phyloP scores from a whole-genome alignment of 352 stramenopile species.

The Thalassiosira livingstoniorum region DNA sequence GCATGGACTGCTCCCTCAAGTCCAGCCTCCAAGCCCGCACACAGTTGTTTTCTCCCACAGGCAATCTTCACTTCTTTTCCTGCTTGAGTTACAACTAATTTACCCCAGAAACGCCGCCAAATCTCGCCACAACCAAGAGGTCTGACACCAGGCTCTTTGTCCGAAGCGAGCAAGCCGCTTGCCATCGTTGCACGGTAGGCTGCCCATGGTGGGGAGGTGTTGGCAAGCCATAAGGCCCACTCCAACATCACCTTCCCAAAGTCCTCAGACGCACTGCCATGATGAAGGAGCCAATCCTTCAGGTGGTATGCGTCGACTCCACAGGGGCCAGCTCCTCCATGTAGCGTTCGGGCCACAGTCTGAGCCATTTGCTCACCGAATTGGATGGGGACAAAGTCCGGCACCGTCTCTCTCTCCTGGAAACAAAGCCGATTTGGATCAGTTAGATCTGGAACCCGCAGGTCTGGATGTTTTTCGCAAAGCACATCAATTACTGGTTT shows the following conservation, averaged over 20 bases:
- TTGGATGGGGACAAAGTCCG: no score
- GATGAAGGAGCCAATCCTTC: conserved; percentile 35
- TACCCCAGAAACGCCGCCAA: conserved; percentile 30
- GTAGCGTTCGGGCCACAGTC: conserved; percentile 16
- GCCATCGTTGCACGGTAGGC: conserved; percentile 42
- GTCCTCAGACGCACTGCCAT: neutral
- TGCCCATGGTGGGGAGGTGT: conserved; percentile 44
- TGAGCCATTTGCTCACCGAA: no score
- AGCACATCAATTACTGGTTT: no score
- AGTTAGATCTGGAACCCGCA: no score
- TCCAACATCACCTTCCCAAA: conserved; percentile 32
- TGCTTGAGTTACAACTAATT: conserved; percentile 13
- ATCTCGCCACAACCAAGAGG: conserved; percentile 53
- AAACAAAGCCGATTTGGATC: no score
- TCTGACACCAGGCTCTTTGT: conserved; percentile 53
- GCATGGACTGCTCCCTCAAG: conserved; percentile 37
- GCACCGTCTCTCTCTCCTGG: no score
- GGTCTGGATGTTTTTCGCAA: no score
- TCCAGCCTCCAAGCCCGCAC: conserved; percentile 28
- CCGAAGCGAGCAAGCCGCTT: conserved; percentile 25
- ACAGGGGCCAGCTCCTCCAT: conserved; percentile 31
- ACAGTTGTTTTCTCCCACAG: neutral
- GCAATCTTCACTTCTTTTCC: neutral
- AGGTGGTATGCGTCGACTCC: conserved; percentile 31
- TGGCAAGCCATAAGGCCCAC: conserved; percentile 46